Base-by-base conservation (phyloP, 192 early-diverging fungal species). In the Ambispora gerdemannii region DNA sequence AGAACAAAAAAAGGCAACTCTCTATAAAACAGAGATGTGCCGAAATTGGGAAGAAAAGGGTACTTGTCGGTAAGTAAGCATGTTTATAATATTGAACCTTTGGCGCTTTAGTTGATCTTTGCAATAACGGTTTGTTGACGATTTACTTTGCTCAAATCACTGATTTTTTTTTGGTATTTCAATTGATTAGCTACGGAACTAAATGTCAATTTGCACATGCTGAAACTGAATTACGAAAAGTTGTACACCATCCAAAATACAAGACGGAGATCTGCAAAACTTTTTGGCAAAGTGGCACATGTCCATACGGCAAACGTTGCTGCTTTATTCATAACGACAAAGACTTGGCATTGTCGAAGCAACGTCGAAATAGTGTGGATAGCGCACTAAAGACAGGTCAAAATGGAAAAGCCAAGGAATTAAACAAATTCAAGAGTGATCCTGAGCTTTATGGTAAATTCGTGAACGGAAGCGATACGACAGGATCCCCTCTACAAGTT, bases 171-270 rank as follows among this genome's bases (percentile, higher is more conserved):
- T n/a, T n/a, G n/a, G n/a, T n/a, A n/a, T n/a, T n/a, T n/a, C n/a
- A n/a, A n/a, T n/a, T 13, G 6, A 56, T 65, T 84, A 91, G 93
- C 71, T 98, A 97, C 75, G 94, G 91, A 28, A 79, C 83, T 24
- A 89, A 94, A 72, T 98, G 96, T 83, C 91, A 94, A 76, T 98
- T 95, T 86, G 96, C 96, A 17, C 96, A 98, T 64, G 89, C 89
- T 15, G 47, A 67, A 38, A 67, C 69, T 36, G 96, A 98, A 80
- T 84, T 96, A 35, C 84, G 93, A 17, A 75, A 81, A 43, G 87
- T 97, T 17, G 81, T 87, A 59, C 84, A 95, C 33, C 95, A 98
- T 74, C 91, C 90, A 47, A 93, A 90, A 63, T 98, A 98, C 82
- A 96, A 97, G 82, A 97, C 94, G 3, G 91, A 95, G 70, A 83